Percentiles rank a stretch among this genome's conserved stretches.
phyloP scores from a whole-genome alignment of 176 grass and related monocot species.

The Aegilops longissima region DNA sequence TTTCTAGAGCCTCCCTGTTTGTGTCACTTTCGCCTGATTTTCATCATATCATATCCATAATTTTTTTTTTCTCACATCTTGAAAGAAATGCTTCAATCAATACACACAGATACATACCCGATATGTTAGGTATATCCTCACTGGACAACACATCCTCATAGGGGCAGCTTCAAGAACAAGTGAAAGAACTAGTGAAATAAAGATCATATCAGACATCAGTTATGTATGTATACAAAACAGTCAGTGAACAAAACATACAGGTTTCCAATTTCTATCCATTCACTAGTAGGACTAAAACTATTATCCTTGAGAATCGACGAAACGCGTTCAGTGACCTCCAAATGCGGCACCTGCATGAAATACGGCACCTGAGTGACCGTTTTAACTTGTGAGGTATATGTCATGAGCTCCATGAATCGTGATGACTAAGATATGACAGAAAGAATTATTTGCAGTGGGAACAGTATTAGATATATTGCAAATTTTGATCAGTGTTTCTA shows the following conservation, averaged over 20 bases:
- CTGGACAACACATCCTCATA: background rate
- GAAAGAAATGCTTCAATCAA: background rate
- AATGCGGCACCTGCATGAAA: background rate
- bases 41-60: background rate
- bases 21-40: background rate
- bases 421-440: background rate
- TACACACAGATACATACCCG: background rate
- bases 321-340: background rate
- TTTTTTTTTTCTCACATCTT: background rate
- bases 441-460: background rate
- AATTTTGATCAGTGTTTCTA: background rate
- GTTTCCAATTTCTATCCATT: background rate
- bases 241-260: background rate
- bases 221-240: background rate
- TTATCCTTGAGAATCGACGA: background rate
- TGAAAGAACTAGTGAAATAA: background rate
- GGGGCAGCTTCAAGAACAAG: background rate
- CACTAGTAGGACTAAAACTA: slow-evolving; percentile 1
- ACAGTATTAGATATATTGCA: background rate
- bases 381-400: background rate
- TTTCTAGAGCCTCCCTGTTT: background rate
- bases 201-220: too few species aligned
- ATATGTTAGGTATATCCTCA: background rate
- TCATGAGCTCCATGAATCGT: background rate
- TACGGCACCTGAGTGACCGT: background rate